phyloP scores from a whole-genome alignment of 1,284 basidiomycete genomes.

The Rhodotorula sp. region DNA sequence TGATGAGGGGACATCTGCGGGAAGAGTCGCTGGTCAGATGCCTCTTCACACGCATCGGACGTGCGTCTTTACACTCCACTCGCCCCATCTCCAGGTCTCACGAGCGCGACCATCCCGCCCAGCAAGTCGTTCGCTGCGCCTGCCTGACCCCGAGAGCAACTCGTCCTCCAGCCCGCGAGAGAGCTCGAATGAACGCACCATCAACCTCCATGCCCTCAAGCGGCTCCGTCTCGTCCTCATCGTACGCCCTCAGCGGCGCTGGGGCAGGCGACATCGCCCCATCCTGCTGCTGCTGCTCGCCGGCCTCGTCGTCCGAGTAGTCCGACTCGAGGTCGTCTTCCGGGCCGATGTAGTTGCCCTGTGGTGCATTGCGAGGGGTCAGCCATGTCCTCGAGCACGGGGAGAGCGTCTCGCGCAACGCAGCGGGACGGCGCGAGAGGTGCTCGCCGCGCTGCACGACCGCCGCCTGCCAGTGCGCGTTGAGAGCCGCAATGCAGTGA shows the following conservation, averaged over 20 bases:
- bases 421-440: too few relatives aligned
- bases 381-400: too few relatives aligned
- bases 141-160: not conserved
- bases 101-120: too few relatives aligned
- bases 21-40: not conserved
- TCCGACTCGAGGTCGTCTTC: conserved; percentile 75
- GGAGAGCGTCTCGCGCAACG: too few relatives aligned
- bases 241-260: conserved; percentile 52
- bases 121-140: not conserved
- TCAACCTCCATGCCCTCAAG: conserved; percentile 76
- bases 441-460: not conserved
- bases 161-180: too few relatives aligned
- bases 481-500: not conserved
- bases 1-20: conserved; percentile 28
- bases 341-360: conserved; percentile 88
- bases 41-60: too few relatives aligned
- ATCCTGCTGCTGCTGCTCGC: conserved; percentile 29
- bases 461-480: too few relatives aligned
- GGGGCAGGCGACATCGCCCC: conserved; percentile 44
- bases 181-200: conserved; percentile 55
- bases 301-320: conserved; percentile 52
- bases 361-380: not conserved
- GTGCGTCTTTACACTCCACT: not conserved
- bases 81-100: too few relatives aligned
- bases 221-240: conserved; percentile 54